These are phyloP conservation scores for Naganishia liquefaciens DNA, from an alignment of 1,284 basidiomycete species.

Conservation along the genomic window DNA sequence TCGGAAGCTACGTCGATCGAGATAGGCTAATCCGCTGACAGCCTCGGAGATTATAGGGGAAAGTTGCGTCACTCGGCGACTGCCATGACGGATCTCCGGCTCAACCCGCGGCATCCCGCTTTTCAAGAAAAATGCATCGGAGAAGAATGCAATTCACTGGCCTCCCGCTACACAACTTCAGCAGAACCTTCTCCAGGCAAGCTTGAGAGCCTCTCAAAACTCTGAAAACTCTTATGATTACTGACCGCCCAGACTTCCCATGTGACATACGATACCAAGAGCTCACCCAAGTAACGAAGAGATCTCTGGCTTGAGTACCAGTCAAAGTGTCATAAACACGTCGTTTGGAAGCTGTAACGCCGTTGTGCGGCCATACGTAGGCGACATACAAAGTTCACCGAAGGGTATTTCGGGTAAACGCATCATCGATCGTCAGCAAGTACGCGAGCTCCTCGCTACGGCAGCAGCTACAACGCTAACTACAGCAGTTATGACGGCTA, in stretches of 20 bases:
- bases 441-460: conserved; percentile 13
- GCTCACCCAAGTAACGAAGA: too few species aligned
- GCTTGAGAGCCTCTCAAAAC: too few species aligned
- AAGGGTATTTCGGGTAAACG: neutral
- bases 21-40: conserved; percentile 24
- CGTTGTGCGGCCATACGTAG: neutral
- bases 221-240: too few species aligned
- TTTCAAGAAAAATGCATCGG: too few species aligned
- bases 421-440: conserved; percentile 16
- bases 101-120: too few species aligned
- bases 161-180: too few species aligned
- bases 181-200: too few species aligned
- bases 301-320: too few species aligned
- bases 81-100: too few species aligned
- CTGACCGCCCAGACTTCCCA: too few species aligned
- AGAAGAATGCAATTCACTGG: too few species aligned
- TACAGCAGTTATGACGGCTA: conserved; percentile 3
- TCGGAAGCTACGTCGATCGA: neutral
- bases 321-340: neutral
- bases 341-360: neutral
- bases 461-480: neutral
- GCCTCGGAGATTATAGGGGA: conserved; percentile 13
- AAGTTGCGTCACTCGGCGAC: neutral
- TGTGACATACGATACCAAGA: too few species aligned
- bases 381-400: conserved; percentile 3